Conservation (phyloP, 495 filamentous ascomycete genomes). For the Hyaloscypha finlandica region DNA sequence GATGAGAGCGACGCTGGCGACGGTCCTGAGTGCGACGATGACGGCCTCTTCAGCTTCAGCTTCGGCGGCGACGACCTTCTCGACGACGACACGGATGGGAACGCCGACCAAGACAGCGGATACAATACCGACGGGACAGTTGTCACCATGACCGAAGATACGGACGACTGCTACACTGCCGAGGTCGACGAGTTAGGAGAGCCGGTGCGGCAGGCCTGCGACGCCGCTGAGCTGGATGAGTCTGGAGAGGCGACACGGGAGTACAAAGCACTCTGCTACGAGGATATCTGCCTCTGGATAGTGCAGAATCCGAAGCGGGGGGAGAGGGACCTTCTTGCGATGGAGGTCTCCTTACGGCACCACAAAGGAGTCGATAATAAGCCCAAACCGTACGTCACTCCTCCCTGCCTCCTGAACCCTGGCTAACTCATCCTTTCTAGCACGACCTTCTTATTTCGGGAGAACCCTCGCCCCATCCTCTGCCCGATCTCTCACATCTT, state of each 20-base stretch:
- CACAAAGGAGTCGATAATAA: too few species aligned
- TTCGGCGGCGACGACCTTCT: neutral
- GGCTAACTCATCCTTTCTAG: slow-evolving; percentile 21
- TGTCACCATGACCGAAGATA: slow-evolving; percentile 19
- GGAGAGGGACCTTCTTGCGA: too few species aligned
- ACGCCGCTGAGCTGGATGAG: slow-evolving; percentile 17
- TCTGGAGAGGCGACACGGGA: slow-evolving; percentile 18
- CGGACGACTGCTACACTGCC: neutral
- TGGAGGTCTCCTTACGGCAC: too few species aligned
- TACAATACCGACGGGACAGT: slow-evolving; percentile 19
- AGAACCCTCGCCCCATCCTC: slow-evolving; percentile 29
- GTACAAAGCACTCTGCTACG: slow-evolving; percentile 29
- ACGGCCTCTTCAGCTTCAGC: slow-evolving; percentile 7
- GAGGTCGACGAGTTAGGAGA: slow-evolving; percentile 18
- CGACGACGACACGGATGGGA: slow-evolving; percentile 10
- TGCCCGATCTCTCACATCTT: slow-evolving; percentile 32
- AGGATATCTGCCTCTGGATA: too few species aligned
- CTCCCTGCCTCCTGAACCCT: slow-evolving; percentile 11
- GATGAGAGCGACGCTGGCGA: slow-evolving; percentile 19
- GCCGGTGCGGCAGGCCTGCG: slow-evolving; percentile 6
- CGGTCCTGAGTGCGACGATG: slow-evolving; percentile 10
- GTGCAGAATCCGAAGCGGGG: too few species aligned
- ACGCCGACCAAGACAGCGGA: slow-evolving; percentile 18
- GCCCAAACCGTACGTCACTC: too few species aligned
- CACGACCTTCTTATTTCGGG: slow-evolving; percentile 31